These are phyloP conservation scores for Podosphaera aphanis DNA, from an alignment of 2,329 filamentous ascomycete genomes.

Conservation along the genomic window DNA sequence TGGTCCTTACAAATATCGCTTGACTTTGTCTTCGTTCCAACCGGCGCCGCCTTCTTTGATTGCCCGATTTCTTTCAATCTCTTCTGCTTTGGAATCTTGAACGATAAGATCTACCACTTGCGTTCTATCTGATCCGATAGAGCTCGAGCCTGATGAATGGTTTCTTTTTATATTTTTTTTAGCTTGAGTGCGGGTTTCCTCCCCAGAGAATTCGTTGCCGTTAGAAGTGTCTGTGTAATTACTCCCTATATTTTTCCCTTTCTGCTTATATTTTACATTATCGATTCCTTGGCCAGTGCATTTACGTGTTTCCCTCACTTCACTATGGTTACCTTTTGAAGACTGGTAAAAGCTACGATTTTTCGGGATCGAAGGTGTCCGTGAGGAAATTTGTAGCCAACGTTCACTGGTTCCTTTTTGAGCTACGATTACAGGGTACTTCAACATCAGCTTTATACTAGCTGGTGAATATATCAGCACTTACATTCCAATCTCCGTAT, in stretches of 20 bases:
- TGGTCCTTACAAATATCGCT: slow-evolving; percentile 27
- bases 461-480: slow-evolving; percentile 17
- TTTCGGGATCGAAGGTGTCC: slow-evolving; percentile 29
- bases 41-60: slow-evolving; percentile 37
- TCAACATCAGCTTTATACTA: slow-evolving; percentile 12
- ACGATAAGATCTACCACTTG: slow-evolving; percentile 45
- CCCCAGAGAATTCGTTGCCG: slow-evolving; percentile 3
- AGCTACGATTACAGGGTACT: slow-evolving; percentile 87
- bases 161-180: slow-evolving; percentile 20
- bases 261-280: slow-evolving; percentile 10
- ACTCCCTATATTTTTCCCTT: slow-evolving; percentile 8
- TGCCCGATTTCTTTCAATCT: slow-evolving; percentile 34
- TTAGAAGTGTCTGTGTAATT: slow-evolving; percentile 8
- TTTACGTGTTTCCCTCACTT: slow-evolving; percentile 17
- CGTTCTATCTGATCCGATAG: slow-evolving; percentile 29
- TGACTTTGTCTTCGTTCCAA: slow-evolving; percentile 31
- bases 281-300: slow-evolving; percentile 16
- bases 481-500: slow-evolving; percentile 82
- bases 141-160: slow-evolving; percentile 24
- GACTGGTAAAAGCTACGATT: slow-evolving; percentile 30
- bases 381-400: slow-evolving; percentile 29
- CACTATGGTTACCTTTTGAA: slow-evolving; percentile 18
- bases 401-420: slow-evolving; percentile 50
- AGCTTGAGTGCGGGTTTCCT: slow-evolving; percentile 14
- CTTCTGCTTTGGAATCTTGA: slow-evolving; percentile 37